Evolutionary conservation across 164 flowering plant genomes (phyloP).

Genomic region (Liquidambar formosana): DNA sequence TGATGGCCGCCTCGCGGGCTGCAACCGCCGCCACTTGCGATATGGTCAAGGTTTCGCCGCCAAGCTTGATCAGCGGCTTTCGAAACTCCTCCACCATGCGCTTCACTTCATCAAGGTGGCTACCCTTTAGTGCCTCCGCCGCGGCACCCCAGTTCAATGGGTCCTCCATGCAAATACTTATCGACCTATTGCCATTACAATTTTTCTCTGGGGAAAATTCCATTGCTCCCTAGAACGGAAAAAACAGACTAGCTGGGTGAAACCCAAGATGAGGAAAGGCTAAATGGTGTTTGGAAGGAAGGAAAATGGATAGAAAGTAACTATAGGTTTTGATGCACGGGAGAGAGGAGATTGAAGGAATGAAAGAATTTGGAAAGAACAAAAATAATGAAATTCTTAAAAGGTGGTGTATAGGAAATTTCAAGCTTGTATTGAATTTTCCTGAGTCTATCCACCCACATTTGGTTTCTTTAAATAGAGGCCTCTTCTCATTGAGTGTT

Average conservation of each 20-base stretch:
- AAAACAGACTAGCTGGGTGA: too few relatives aligned
- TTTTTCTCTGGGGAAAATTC: neutral
- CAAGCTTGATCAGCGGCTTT: conserved; percentile 39
- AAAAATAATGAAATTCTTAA: too few relatives aligned
- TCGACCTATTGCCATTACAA: conserved; percentile 14
- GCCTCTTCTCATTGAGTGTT: conserved; percentile 5
- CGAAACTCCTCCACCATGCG: conserved; percentile 57
- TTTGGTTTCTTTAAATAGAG: conserved; percentile 24
- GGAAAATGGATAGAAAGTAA: too few relatives aligned
- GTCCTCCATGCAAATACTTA: conserved; percentile 16
- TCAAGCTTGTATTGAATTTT: conserved; percentile 8
- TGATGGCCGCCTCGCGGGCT: conserved; percentile 14
- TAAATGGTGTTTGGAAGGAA: too few relatives aligned
- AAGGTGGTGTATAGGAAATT: too few relatives aligned
- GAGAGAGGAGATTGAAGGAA: too few relatives aligned
- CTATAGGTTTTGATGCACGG: too few relatives aligned
- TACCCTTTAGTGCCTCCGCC: conserved; percentile 55
- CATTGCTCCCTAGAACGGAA: too few relatives aligned
- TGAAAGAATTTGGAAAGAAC: too few relatives aligned
- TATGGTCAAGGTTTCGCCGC: conserved; percentile 54
- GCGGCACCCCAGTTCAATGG: conserved; percentile 60
- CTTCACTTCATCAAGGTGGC: conserved; percentile 67
- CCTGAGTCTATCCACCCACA: conserved; percentile 20
- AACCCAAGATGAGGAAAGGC: too few relatives aligned
- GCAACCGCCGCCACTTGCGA: conserved; percentile 64